Conservation (phyloP, 2,329 filamentous ascomycete species). For the Botrytis deweyae region DNA sequence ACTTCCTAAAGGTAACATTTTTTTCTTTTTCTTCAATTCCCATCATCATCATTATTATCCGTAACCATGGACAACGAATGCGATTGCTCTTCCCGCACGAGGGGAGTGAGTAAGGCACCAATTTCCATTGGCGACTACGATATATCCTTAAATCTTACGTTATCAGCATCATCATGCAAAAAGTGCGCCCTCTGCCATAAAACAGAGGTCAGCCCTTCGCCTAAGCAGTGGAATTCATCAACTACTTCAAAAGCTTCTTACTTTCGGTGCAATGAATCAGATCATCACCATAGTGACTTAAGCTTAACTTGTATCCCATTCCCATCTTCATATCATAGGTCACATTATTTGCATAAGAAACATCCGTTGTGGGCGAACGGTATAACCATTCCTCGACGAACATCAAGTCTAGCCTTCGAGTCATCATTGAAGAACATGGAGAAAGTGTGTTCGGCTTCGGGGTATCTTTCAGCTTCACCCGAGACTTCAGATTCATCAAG, state of each 20-base stretch:
- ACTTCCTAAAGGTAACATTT: conserved; percentile 57
- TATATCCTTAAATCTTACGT: conserved; percentile 8
- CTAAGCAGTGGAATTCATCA: neutral
- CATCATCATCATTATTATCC: conserved; percentile 16
- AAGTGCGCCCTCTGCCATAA: neutral
- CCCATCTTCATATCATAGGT: conserved; percentile 3
- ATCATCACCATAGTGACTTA: neutral
- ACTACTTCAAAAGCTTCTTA: neutral
- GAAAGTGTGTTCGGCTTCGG: neutral
- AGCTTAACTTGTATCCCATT: neutral
- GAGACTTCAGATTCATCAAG: neutral
- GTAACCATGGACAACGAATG: conserved; percentile 21
- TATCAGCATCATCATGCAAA: conserved; percentile 11
- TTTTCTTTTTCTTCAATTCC: conserved; percentile 21
- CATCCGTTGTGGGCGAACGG: neutral
- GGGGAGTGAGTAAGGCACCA: conserved; percentile 3
- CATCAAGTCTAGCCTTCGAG: conserved; percentile 13
- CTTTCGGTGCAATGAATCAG: neutral
- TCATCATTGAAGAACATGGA: neutral
- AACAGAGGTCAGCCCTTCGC: neutral
- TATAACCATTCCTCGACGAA: conserved; percentile 9
- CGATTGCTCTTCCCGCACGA: conserved; percentile 15
- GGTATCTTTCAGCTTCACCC: neutral
- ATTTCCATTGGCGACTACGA: conserved; percentile 7
- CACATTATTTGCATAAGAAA: conserved; percentile 2